Evolutionary conservation across 345 rosid genomes (phyloP), one percentile per base, ranked within the genome.

Genomic region (Salix caprea): DNA sequence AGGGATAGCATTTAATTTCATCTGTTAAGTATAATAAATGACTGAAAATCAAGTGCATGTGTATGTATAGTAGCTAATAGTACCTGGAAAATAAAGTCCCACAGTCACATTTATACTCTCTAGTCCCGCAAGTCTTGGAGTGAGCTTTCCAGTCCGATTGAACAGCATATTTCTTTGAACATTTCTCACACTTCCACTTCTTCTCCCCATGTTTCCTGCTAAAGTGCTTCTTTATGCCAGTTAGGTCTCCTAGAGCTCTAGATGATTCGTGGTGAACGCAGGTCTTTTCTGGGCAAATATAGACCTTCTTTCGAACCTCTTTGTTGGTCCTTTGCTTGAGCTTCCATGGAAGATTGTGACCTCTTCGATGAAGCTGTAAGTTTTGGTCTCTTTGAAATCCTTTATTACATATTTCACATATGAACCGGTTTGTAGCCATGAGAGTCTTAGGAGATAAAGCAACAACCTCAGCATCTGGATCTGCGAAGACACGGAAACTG

Each of bases 71-170:
- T 23, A 7, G 14, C 44, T 42, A 42, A 8, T 10, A 58, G 14
- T 85, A 92, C 99, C 99, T 92, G 87, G 99, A 92, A 83, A 92
- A 95, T 42, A 92, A 85, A 70, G 97, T 92, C 40, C 97, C 99
- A 75, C 98, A 94, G 62, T 94, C 98, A 61, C 98, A 94, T 75
- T 92, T 94, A 76, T 94, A 94, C 88, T 94, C 97, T 61, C 98
- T 82, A 77, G 97, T 92, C 21, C 99, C 99, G 75, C 99, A 95
- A 50, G 99, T 95, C 71, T 95, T 95, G 16, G 93, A 88, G 75
- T 95, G 99, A 48, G 99, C 99, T 80, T 95, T 95, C 97, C 97
- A 95, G 79, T 95, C 99, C 7, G 99, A 95, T 46, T 89, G 97
- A 72, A 95, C 99, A 11, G 97, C 99, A 54, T 95, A 95, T 77